These are phyloP conservation scores for Eucalyptus tenuipes DNA, from an alignment of 345 rosid species.

Conservation along the genomic window DNA sequence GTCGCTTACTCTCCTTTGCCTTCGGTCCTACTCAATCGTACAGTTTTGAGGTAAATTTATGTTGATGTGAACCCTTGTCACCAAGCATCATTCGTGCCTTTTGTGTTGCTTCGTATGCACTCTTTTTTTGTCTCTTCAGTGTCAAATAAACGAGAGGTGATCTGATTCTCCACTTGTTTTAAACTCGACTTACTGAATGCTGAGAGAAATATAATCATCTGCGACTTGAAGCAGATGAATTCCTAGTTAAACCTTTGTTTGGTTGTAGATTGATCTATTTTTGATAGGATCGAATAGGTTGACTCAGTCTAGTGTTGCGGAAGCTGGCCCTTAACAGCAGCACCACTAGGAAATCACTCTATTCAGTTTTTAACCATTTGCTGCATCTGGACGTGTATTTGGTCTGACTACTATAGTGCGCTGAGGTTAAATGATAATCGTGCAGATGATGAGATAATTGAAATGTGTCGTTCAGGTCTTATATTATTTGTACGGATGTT, in stretches of 20 bases:
- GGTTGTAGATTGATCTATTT: not conserved
- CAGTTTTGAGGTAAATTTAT: not conserved
- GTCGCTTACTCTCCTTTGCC: not conserved
- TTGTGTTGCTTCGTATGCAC: not conserved
- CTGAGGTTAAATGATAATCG: not conserved
- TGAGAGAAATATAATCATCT: too few species aligned
- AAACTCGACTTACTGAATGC: too few species aligned
- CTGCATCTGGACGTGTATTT: not conserved
- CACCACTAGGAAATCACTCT: not conserved
- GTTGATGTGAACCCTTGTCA: not conserved
- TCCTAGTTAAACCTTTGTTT: not conserved
- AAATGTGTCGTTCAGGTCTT: not conserved
- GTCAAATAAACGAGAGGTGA: not conserved
- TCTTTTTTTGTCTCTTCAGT: not conserved
- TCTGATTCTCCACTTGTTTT: not conserved
- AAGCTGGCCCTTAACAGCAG: not conserved
- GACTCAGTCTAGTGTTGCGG: not conserved
- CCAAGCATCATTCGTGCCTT: not conserved
- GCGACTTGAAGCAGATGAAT: not conserved
- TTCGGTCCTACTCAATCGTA: not conserved
- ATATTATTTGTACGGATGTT: not conserved
- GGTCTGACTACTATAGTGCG: not conserved
- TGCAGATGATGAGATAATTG: not conserved
- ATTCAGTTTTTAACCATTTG: not conserved
- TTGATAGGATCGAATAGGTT: not conserved